Evolutionary conservation across 139 green algal genomes (phyloP).

Genomic region (Axilococcus clingmanii): DNA sequence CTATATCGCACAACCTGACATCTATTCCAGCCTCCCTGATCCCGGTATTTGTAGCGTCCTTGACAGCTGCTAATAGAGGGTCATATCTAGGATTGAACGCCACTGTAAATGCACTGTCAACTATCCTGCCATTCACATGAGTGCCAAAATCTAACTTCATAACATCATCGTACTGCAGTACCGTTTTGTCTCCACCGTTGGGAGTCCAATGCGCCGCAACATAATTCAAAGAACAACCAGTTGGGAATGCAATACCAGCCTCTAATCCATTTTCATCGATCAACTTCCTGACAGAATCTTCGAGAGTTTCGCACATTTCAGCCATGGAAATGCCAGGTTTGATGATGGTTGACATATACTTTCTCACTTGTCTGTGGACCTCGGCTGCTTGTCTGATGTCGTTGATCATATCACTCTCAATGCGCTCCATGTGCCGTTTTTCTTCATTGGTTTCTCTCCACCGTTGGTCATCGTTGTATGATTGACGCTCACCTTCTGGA

Average conservation of each 20-base stretch:
- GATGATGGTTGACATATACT: conserved; percentile 75
- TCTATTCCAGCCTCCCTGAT: conserved; percentile 84
- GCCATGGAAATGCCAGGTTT: conserved; percentile 88
- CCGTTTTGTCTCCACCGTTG: conserved; percentile 95
- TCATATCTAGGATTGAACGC: conserved; percentile 92
- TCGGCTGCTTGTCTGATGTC: conserved; percentile 88
- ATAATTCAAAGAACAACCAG: conserved; percentile 91
- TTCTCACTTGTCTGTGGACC: conserved; percentile 89
- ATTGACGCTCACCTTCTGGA: conserved; percentile 74
- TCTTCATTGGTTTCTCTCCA: conserved; percentile 89
- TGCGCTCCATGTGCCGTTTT: conserved; percentile 73
- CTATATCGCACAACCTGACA: conserved; percentile 93
- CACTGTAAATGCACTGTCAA: conserved; percentile 95
- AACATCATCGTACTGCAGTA: conserved; percentile 95
- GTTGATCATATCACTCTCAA: conserved; percentile 80
- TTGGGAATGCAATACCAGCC: conserved; percentile 83
- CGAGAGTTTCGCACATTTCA: conserved; percentile 90
- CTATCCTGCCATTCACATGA: conserved; percentile 86
- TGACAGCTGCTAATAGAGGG: conserved; percentile 77
- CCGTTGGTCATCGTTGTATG: conserved; percentile 78
- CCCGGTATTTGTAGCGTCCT: conserved; percentile 87
- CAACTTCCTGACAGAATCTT: conserved; percentile 76
- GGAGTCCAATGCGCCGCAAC: conserved; percentile 98
- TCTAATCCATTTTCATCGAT: conserved; percentile 87
- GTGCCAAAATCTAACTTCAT: conserved; percentile 98